These are phyloP conservation scores for Phytophthora vignae DNA, from an alignment of 352 stramenopile species.

Conservation along the genomic window DNA sequence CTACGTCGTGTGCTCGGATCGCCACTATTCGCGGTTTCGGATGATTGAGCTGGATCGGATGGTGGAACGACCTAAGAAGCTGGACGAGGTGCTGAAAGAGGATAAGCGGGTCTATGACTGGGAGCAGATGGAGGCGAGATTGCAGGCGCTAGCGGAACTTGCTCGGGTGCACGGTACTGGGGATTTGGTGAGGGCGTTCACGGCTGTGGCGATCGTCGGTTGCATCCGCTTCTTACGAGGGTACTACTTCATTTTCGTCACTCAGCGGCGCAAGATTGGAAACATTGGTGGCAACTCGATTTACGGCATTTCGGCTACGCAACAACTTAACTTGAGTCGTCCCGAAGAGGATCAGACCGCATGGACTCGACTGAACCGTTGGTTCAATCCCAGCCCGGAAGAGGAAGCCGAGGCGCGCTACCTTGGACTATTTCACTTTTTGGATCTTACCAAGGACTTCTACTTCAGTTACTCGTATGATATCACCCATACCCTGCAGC, in stretches of 20 bases:
- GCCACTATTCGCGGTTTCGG: slow-evolving; percentile 83
- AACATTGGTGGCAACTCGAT: slow-evolving; percentile 97
- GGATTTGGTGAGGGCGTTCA: slow-evolving; percentile 76
- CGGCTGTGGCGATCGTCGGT: slow-evolving; percentile 97
- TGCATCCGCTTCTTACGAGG: slow-evolving; percentile 98
- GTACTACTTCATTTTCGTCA: slow-evolving; percentile 99
- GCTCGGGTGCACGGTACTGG: slow-evolving; percentile 45
- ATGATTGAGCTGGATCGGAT: slow-evolving; percentile 79
- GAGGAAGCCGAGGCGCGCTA: slow-evolving; percentile 92
- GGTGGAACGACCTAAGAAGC: slow-evolving; percentile 60
- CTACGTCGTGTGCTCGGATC: slow-evolving; percentile 88
- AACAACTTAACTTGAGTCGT: slow-evolving; percentile 89
- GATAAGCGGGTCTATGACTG: slow-evolving; percentile 76
- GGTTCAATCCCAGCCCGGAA: slow-evolving; percentile 84
- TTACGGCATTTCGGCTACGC: slow-evolving; percentile 96
- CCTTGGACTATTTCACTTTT: slow-evolving; percentile 97
- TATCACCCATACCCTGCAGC: slow-evolving; percentile 96
- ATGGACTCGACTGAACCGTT: slow-evolving; percentile 82
- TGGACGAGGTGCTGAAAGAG: slow-evolving; percentile 72
- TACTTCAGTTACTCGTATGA: slow-evolving; percentile 99
- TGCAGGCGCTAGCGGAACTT: slow-evolving; percentile 72
- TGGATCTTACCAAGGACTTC: slow-evolving; percentile 99
- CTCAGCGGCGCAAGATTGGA: slow-evolving; percentile 96
- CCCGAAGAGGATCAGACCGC: slow-evolving; percentile 56
- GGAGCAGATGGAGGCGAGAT: slow-evolving; percentile 80